phyloP scores from a whole-genome alignment of 768 basidiomycete species.

The Dendrothele bispora region DNA sequence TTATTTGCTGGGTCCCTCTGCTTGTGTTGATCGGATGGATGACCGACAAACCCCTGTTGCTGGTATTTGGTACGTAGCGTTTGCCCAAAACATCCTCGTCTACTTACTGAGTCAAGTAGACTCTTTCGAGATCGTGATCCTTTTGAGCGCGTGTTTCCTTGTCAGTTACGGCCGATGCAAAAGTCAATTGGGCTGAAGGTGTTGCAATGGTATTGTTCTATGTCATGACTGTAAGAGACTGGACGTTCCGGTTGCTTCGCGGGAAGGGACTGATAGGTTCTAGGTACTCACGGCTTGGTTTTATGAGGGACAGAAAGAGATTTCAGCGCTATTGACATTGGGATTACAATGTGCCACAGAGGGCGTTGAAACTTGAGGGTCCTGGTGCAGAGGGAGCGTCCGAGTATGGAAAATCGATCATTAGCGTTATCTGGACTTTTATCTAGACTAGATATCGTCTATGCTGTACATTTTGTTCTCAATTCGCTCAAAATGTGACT shows the following conservation, averaged over 20 bases:
- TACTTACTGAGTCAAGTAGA: no score
- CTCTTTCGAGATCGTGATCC: slow-evolving; percentile 63
- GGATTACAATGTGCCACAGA: no score
- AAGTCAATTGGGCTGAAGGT: slow-evolving; percentile 81
- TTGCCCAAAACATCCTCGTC: no score
- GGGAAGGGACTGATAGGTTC: no score
- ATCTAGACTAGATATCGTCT: no score
- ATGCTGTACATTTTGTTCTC: no score
- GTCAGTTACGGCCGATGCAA: slow-evolving; percentile 82
- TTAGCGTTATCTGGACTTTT: no score
- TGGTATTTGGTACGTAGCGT: slow-evolving; percentile 72
- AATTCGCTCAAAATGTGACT: no score
- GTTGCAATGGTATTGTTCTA: slow-evolving; percentile 68
- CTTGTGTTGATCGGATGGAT: slow-evolving; percentile 71
- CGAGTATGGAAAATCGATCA: no score
- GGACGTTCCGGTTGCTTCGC: no score
- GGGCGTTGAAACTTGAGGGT: no score
- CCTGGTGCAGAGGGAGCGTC: no score
- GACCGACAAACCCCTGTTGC: slow-evolving; percentile 53
- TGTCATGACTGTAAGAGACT: slow-evolving; percentile 56
- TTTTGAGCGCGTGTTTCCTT: slow-evolving; percentile 69
- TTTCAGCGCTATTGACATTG: not conserved
- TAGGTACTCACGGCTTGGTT: slow-evolving; percentile 6
- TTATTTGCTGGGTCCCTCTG: slow-evolving; percentile 78
- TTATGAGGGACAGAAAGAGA: not conserved